Evolutionary conservation across 192 early-diverging fungal genomes (phyloP).

Genomic region (Haplosporangium gracile): DNA sequence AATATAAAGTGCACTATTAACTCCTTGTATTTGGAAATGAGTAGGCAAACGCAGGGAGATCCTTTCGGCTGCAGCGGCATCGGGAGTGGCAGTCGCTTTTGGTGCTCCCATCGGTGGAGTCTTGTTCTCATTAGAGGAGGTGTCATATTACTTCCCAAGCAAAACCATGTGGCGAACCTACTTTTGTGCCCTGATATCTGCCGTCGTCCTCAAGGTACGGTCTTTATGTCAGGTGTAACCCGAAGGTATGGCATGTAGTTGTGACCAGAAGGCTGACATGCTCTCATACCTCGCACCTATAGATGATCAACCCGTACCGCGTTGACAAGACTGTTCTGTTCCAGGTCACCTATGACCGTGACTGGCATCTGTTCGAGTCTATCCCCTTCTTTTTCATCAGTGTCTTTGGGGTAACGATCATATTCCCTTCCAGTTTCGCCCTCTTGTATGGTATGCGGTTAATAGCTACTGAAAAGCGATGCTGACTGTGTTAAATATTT

Average conservation of each 20-base stretch:
- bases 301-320: slow-evolving; percentile 87
- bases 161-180: slow-evolving; percentile 96
- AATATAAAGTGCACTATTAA: no score
- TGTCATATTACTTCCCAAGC: slow-evolving; percentile 93
- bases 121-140: slow-evolving; percentile 93
- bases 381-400: slow-evolving; percentile 89
- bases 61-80: slow-evolving; percentile 91
- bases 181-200: slow-evolving; percentile 93
- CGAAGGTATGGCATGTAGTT: no score
- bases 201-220: slow-evolving; percentile 71
- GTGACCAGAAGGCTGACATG: background rate
- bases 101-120: slow-evolving; percentile 98
- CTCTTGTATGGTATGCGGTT: background rate
- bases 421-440: background rate
- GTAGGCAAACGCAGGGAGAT: slow-evolving; percentile 91
- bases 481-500: background rate
- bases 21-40: no score
- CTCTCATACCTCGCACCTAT: background rate
- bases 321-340: slow-evolving; percentile 88
- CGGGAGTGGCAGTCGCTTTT: slow-evolving; percentile 96
- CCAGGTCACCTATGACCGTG: slow-evolving; percentile 89
- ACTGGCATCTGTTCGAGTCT: slow-evolving; percentile 94
- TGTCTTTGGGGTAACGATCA: slow-evolving; percentile 72
- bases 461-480: background rate
- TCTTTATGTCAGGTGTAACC: background rate